Conservation (phyloP, 2,329 filamentous ascomycete species). For the Herpomyces periplanetae region DNA sequence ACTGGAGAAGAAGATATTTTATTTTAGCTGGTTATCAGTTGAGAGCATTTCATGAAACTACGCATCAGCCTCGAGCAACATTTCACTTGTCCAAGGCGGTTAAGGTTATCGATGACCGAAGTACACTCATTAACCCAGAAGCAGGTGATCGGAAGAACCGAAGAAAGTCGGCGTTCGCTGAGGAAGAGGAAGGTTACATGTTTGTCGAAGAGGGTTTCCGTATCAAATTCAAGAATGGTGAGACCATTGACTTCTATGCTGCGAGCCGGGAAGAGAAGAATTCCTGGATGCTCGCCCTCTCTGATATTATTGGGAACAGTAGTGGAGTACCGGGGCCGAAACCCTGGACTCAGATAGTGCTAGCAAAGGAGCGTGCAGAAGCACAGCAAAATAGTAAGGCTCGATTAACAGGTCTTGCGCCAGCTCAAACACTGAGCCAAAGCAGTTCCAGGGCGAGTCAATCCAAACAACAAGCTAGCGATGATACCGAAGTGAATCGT, state of each 20-base stretch:
- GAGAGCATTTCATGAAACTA: constrained; percentile 81
- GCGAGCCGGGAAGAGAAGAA: constrained; percentile 60
- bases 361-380: constrained; percentile 10
- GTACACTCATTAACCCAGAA: constrained; percentile 42
- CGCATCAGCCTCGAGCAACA: constrained; percentile 67
- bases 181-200: constrained; percentile 97
- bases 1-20: constrained; percentile 93
- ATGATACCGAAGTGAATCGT: no score
- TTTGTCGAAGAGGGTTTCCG: constrained; percentile 98
- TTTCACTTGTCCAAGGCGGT: constrained; percentile 82
- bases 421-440: no score
- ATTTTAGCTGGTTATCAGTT: constrained; percentile 62
- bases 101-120: constrained; percentile 69
- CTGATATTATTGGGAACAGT: constrained; percentile 22
- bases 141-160: constrained; percentile 28
- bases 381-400: no score
- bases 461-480: no score
- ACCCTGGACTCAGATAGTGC: constrained; percentile 20
- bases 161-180: constrained; percentile 72
- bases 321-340: constrained; percentile 11
- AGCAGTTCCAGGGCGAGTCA: no score
- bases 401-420: no score
- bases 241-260: constrained; percentile 93
- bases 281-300: constrained; percentile 63
- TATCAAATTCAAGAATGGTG: constrained; percentile 87